Evolutionary conservation across 768 basidiomycete species (phyloP), one percentile per base, ranked within the genome.

Genomic region (Kondoa subrosea): DNA sequence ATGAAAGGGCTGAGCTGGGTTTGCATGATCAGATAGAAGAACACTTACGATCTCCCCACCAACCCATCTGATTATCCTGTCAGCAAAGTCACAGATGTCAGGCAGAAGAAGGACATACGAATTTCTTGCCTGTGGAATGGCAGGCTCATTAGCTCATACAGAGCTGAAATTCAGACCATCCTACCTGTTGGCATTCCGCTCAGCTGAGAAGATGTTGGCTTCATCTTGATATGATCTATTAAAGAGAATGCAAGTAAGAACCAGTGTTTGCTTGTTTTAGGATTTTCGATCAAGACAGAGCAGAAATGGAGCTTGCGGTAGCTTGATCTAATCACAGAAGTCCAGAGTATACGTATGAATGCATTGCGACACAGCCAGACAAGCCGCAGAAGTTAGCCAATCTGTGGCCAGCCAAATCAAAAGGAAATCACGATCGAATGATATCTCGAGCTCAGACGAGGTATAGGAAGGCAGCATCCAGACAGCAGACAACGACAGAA

Each of bases 21-120:
- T 60, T 60, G 16, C 25, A 64, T 64, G 21, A 14, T 8, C 12
- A 50, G 40, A 21, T 8, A 50, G 40, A 50, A 21, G 56, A 65
- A 27, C 32, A 66, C 69, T 65, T 34, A 66, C 25, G 17, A 31
- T 50, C 61, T n/a, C 69, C 69, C 69, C 69, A 69, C 69, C 69
- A 65, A 66, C 66, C 67, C 56, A 64, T 68, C 60, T 68, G 25
- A 29, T 61, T 65, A 27, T 32, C 16, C 17, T 33, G 34, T 63
- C 27, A 63, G 61, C 16, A 12, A 8, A 17, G 30, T 3, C 16
- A 14, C 34, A 12, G 14, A 27, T 17, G 3, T 3, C 8, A 63
- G 61, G n/a, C 61, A 27, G 14, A 17, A 14, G 58, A 25, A 25
- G 4, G 30, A 32, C 61, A 17, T 32, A 63, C 61, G 30, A 29